Conservation (phyloP, 1,284 basidiomycete genomes). For the Tylopilus sp. region DNA sequence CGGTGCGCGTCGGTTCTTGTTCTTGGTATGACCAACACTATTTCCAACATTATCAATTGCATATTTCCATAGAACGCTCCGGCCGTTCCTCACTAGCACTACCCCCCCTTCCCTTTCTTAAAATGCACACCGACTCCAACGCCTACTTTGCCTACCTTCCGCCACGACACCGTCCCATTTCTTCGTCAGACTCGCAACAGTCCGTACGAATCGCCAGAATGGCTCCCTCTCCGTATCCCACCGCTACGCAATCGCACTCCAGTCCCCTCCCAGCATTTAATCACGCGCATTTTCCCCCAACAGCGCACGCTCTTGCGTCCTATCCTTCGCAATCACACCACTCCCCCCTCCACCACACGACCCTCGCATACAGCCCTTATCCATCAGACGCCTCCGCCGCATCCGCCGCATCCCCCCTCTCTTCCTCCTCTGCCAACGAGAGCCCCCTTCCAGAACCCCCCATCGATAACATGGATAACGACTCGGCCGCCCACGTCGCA, state of each 20-base stretch:
- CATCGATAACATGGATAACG: constrained; percentile 32
- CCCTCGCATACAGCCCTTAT: constrained; percentile 30
- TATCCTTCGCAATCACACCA: constrained; percentile 25
- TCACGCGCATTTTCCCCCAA: constrained; percentile 23
- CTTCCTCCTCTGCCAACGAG: constrained; percentile 34
- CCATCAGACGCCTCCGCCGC: constrained; percentile 30
- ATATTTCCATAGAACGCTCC: constrained; percentile 36
- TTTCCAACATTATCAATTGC: constrained; percentile 36
- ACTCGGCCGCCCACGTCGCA: constrained; percentile 27
- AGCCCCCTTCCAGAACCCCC: constrained; percentile 34
- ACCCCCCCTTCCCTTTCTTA: too few species aligned
- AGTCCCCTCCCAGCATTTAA: constrained; percentile 12
- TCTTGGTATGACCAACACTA: constrained; percentile 34
- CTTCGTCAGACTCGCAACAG: constrained; percentile 9
- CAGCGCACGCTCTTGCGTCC: constrained; percentile 13
- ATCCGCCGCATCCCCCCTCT: constrained; percentile 33
- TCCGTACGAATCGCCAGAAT: constrained; percentile 21
- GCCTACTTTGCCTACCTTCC: constrained; percentile 22
- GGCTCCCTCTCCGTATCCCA: constrained; percentile 23
- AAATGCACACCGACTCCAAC: constrained; percentile 30
- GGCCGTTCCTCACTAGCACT: constrained; percentile 25
- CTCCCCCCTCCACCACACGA: constrained; percentile 18
- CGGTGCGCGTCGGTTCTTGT: constrained; percentile 33
- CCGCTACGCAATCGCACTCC: constrained; percentile 20
- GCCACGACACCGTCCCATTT: constrained; percentile 15